These are phyloP conservation scores for Tricholoma flavovirens DNA, from an alignment of 768 basidiomycete genomes.

Conservation along the genomic window DNA sequence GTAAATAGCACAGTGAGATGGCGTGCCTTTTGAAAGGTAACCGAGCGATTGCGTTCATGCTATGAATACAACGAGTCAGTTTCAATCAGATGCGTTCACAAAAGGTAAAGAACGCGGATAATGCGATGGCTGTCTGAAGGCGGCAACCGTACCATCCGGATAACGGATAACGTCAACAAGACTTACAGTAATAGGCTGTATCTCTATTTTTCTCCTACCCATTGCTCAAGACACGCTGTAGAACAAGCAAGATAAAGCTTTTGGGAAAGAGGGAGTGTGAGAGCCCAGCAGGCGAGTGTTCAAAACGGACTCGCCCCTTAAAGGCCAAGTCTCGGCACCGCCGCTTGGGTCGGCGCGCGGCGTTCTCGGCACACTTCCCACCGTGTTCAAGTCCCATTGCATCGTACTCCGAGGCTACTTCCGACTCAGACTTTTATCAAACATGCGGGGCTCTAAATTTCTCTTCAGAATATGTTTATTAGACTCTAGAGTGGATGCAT, in stretches of 20 bases:
- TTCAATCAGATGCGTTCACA: not conserved
- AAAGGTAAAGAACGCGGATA: constrained; percentile 7
- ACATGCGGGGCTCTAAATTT: too few relatives aligned
- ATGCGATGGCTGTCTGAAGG: constrained; percentile 10
- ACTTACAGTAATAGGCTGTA: constrained; percentile 71
- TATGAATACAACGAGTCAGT: constrained; percentile 36
- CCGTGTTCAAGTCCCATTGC: too few relatives aligned
- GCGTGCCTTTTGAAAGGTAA: constrained; percentile 83
- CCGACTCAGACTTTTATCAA: too few relatives aligned
- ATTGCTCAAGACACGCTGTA: constrained; percentile 18
- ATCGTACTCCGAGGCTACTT: too few relatives aligned
- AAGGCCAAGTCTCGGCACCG: not conserved
- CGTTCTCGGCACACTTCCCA: not conserved
- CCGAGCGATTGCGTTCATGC: constrained; percentile 89
- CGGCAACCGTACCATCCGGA: not conserved
- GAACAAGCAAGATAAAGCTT: not conserved
- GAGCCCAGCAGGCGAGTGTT: not conserved
- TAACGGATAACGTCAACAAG: constrained; percentile 7
- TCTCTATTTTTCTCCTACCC: constrained; percentile 79
- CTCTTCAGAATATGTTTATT: too few relatives aligned
- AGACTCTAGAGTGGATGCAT: too few relatives aligned
- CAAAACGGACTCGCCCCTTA: not conserved
- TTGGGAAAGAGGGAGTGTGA: not conserved
- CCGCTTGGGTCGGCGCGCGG: not conserved
- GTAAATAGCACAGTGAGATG: constrained; percentile 13